Evolutionary conservation across 192 early-diverging fungal genomes (phyloP).

Genomic region (Podila epigama): DNA sequence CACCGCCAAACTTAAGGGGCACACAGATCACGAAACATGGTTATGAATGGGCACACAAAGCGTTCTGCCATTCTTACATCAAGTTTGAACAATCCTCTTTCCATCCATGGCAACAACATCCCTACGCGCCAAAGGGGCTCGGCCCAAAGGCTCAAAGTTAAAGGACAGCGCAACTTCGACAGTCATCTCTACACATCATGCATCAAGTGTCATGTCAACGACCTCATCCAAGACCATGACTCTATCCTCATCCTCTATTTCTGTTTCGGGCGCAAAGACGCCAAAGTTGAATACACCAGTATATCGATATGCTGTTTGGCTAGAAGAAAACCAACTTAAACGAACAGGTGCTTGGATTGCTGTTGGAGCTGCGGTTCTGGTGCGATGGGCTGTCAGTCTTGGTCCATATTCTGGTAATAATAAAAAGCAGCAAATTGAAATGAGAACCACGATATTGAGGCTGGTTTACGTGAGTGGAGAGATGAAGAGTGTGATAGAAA

Average conservation of each 20-base stretch:
- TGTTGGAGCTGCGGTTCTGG: conserved; percentile 58
- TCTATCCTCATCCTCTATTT: not conserved
- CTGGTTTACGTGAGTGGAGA: not conserved
- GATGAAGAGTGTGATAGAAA: not conserved
- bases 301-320: conserved; percentile 28
- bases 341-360: conserved; percentile 47
- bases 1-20: no score
- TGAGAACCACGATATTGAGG: not conserved
- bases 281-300: conserved; percentile 20
- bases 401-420: conserved; percentile 77
- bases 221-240: not conserved
- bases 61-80: no score
- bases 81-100: not conserved
- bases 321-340: conserved; percentile 51
- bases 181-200: not conserved
- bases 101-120: conserved; percentile 22
- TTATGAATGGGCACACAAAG: no score
- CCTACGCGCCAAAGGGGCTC: conserved; percentile 17
- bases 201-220: not conserved
- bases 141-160: not conserved
- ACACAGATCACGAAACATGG: no score
- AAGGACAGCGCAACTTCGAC: not conserved
- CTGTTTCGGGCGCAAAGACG: not conserved
- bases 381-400: conserved; percentile 73
- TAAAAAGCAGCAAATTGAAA: not conserved